phyloP scores from a whole-genome alignment of 1,284 basidiomycete species.

The Rhodotorula sp. region DNA sequence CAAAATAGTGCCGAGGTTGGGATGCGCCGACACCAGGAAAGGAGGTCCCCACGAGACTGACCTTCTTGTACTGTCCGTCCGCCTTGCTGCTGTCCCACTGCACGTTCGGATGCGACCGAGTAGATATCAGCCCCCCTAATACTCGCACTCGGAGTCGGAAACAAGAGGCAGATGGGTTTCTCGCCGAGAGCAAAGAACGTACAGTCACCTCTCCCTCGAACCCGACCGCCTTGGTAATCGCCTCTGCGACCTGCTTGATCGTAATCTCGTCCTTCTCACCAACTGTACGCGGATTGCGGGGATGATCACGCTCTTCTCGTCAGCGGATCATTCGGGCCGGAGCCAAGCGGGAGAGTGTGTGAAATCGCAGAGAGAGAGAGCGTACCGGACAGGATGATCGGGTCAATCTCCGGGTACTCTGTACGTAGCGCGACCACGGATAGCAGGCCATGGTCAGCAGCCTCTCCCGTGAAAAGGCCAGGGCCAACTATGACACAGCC shows the following conservation, averaged over 20 bases:
- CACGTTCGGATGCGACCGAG: not conserved
- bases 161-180: not conserved
- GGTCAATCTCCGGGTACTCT: constrained; percentile 83
- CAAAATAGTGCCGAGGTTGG: too few species aligned
- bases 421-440: constrained; percentile 46
- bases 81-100: constrained; percentile 54
- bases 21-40: too few species aligned
- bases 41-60: not conserved
- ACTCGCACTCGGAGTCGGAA: not conserved
- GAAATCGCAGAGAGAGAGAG: not conserved
- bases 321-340: not conserved
- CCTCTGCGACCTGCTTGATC: constrained; percentile 78
- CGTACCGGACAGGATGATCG: constrained; percentile 69
- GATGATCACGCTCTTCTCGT: not conserved
- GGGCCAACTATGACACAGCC: too few species aligned
- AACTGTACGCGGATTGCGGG: constrained; percentile 51
- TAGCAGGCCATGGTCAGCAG: not conserved
- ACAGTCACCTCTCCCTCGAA: constrained; percentile 71
- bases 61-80: constrained; percentile 81
- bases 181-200: constrained; percentile 40
- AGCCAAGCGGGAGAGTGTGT: too few species aligned
- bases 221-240: constrained; percentile 73
- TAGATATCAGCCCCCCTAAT: too few species aligned
- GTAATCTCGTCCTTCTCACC: constrained; percentile 86
- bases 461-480: too few species aligned